phyloP scores from a whole-genome alignment of 2,329 filamentous ascomycete species.

The Venturiaceae sp. region DNA sequence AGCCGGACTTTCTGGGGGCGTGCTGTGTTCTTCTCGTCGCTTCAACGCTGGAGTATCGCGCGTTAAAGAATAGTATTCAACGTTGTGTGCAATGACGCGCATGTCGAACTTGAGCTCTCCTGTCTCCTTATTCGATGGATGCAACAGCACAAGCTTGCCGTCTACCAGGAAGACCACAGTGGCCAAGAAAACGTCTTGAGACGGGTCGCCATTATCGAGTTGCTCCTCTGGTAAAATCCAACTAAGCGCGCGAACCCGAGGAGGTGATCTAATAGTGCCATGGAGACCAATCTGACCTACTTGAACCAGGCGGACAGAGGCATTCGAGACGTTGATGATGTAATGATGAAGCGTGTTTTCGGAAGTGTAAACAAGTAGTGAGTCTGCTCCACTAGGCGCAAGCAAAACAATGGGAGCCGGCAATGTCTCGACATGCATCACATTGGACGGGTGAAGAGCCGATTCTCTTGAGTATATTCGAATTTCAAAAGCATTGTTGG shows the following conservation, averaged over 20 bases:
- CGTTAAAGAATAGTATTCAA: slow-evolving; percentile 91
- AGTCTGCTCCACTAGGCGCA: slow-evolving; percentile 84
- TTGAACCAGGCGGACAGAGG: slow-evolving; percentile 71
- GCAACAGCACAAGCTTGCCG: slow-evolving; percentile 85
- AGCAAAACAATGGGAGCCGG: slow-evolving; percentile 83
- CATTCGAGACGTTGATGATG: slow-evolving; percentile 64
- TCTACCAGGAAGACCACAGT: slow-evolving; percentile 96
- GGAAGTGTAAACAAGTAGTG: slow-evolving; percentile 90
- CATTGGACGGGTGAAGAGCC: slow-evolving; percentile 60
- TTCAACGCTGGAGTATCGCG: slow-evolving; percentile 60
- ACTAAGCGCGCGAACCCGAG: slow-evolving; percentile 82
- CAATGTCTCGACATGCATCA: slow-evolving; percentile 68
- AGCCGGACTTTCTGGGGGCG: slow-evolving; percentile 33
- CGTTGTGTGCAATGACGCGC: slow-evolving; percentile 90
- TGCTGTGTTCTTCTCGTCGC: slow-evolving; percentile 24
- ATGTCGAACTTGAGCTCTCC: slow-evolving; percentile 95
- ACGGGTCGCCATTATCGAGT: slow-evolving; percentile 81
- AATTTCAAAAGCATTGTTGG: slow-evolving; percentile 70
- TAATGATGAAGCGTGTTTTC: slow-evolving; percentile 95
- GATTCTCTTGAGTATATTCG: slow-evolving; percentile 89
- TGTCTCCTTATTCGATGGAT: slow-evolving; percentile 72
- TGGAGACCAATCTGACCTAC: slow-evolving; percentile 98
- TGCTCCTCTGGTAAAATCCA: slow-evolving; percentile 94
- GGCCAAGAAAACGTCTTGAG: slow-evolving; percentile 86
- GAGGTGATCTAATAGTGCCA: slow-evolving; percentile 88